Conservation (phyloP, 352 stramenopile species). For the Blastocystis sp. region DNA sequence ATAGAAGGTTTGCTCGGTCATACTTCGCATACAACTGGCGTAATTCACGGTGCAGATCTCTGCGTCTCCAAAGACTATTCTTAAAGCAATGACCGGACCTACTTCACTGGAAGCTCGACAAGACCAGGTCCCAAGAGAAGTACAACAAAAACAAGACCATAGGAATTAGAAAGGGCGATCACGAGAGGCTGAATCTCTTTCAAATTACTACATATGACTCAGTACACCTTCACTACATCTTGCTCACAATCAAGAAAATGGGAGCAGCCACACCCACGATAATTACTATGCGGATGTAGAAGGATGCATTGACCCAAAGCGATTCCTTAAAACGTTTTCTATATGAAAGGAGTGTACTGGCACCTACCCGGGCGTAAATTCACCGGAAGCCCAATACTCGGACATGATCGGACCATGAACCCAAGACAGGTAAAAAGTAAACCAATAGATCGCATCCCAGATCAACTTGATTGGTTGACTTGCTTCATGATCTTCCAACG, state of each 20-base stretch:
- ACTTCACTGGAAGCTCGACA: slow-evolving; percentile 47
- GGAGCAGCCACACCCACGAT: not conserved
- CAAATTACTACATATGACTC: not conserved
- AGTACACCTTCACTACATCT: not conserved
- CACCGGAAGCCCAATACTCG: slow-evolving; percentile 57
- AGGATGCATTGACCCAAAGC: slow-evolving; percentile 47
- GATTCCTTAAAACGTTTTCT: slow-evolving; percentile 51
- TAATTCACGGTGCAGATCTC: not conserved
- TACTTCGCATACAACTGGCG: slow-evolving; percentile 24
- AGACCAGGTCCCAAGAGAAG: slow-evolving; percentile 37
- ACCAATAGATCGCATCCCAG: slow-evolving; percentile 54
- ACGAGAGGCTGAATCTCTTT: not conserved
- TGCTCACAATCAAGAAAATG: not conserved
- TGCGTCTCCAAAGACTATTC: slow-evolving; percentile 29
- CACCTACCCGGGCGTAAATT: not conserved
- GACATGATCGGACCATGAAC: slow-evolving; percentile 30
- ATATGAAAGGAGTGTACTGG: not conserved
- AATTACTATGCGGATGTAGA: slow-evolving; percentile 17
- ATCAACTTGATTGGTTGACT: slow-evolving; percentile 25
- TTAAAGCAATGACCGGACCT: not conserved
- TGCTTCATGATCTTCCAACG: slow-evolving; percentile 14
- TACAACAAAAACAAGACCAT: slow-evolving; percentile 50
- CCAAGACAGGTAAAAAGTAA: slow-evolving; percentile 57
- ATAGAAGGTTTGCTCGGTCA: not conserved
- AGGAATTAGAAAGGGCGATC: slow-evolving; percentile 53